Evolutionary conservation across 257 asterid species (phyloP).

Genomic region (Gynochthodes officinalis): DNA sequence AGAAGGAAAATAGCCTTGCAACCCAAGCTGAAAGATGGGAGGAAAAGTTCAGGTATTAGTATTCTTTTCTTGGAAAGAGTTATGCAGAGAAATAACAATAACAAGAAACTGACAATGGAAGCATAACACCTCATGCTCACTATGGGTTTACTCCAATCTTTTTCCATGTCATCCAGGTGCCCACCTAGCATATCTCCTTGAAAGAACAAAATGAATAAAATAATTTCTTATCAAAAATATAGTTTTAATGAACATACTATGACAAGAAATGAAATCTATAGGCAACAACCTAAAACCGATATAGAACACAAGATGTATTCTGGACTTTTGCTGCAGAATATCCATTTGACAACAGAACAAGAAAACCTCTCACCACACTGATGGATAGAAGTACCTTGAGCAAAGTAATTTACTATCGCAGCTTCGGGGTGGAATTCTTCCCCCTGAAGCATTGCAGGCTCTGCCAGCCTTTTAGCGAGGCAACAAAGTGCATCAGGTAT

Average conservation of each 20-base stretch:
- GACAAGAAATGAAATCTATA: not conserved
- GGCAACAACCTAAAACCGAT: not conserved
- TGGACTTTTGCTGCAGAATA: not conserved
- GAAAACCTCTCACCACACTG: not conserved
- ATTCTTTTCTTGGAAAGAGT: not conserved
- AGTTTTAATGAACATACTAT: not conserved
- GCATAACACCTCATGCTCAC: slow-evolving; percentile 83
- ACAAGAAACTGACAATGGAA: not conserved
- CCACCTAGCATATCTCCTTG: slow-evolving; percentile 95
- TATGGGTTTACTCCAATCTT: slow-evolving; percentile 97
- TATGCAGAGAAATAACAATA: slow-evolving; percentile 2
- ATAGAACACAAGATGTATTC: not conserved
- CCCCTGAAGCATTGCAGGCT: slow-evolving; percentile 69
- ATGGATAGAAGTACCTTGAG: slow-evolving; percentile 42
- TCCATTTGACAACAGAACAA: not conserved
- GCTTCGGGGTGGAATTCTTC: slow-evolving; percentile 90
- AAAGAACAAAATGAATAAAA: slow-evolving; percentile 13
- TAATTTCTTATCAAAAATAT: not conserved
- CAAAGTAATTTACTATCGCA: slow-evolving; percentile 92
- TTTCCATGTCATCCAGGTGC: slow-evolving; percentile 99
- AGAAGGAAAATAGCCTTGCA: slow-evolving; percentile 96
- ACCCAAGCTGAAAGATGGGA: slow-evolving; percentile 55
- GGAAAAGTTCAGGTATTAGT: slow-evolving; percentile 12
- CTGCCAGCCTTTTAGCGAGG: slow-evolving; percentile 71
- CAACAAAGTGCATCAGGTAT: slow-evolving; percentile 73